Percentiles rank a stretch among this genome's conserved stretches.
Evolutionary conservation across 768 basidiomycete species (phyloP).

Genomic region (Phaeolepiota aurea): DNA sequence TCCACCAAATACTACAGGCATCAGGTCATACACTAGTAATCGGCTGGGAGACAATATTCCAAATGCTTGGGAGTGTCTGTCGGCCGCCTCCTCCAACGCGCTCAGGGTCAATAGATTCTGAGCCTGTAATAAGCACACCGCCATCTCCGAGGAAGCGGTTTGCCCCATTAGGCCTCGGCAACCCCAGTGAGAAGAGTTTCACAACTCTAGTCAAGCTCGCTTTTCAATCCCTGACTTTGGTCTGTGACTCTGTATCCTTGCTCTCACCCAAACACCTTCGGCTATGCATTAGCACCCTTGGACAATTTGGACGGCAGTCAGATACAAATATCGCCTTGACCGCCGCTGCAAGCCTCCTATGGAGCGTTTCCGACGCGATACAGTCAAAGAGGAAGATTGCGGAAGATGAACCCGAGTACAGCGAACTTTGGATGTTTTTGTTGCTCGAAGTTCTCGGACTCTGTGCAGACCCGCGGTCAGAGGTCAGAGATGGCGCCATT

Average conservation of each 20-base stretch:
- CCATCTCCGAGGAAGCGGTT: slow-evolving; percentile 33
- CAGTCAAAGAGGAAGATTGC: slow-evolving; percentile 69
- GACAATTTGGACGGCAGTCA: slow-evolving; percentile 84
- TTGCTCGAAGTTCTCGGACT: slow-evolving; percentile 76
- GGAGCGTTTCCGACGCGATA: slow-evolving; percentile 95
- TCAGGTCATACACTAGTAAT: slow-evolving; percentile 87
- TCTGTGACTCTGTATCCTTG: slow-evolving; percentile 85
- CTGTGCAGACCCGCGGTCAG: slow-evolving; percentile 74
- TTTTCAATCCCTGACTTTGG: slow-evolving; percentile 88
- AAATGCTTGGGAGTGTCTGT: slow-evolving; percentile 87
- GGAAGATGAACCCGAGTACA: slow-evolving; percentile 65
- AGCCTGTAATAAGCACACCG: slow-evolving; percentile 24
- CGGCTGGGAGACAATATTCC: slow-evolving; percentile 92
- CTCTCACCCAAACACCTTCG: slow-evolving; percentile 77
- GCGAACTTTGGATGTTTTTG: slow-evolving; percentile 90
- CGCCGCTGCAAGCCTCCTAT: slow-evolving; percentile 85
- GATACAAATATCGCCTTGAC: slow-evolving; percentile 97
- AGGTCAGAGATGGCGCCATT: slow-evolving; percentile 90
- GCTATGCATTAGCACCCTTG: slow-evolving; percentile 84
- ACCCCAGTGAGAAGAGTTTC: slow-evolving; percentile 61
- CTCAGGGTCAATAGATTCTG: slow-evolving; percentile 31
- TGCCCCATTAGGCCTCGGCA: slow-evolving; percentile 42
- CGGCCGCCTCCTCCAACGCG: slow-evolving; percentile 24
- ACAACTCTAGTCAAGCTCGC: slow-evolving; percentile 80
- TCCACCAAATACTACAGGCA: slow-evolving; percentile 85